phyloP scores from a whole-genome alignment of 2,329 filamentous ascomycete genomes.

The Tolypocladium pustulatum region DNA sequence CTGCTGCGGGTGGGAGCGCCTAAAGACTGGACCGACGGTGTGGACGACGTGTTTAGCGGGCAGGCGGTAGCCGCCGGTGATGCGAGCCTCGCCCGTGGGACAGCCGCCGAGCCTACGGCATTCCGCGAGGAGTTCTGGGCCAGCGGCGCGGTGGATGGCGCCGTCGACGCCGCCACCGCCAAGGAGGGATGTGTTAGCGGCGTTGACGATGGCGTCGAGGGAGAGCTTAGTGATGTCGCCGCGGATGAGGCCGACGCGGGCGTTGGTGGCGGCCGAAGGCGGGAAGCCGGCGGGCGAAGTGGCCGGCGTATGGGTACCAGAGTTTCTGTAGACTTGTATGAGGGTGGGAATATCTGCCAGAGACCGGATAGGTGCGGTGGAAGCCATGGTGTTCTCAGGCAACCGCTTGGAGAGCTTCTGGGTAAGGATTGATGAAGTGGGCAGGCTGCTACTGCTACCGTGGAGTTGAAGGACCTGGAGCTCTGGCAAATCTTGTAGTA shows the following conservation, averaged over 20 bases:
- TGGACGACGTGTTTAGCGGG: constrained; percentile 78
- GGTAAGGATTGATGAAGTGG: not conserved
- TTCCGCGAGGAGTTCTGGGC: constrained; percentile 55
- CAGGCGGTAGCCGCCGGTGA: constrained; percentile 67
- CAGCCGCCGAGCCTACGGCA: constrained; percentile 66
- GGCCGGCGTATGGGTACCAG: not conserved
- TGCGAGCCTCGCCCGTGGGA: constrained; percentile 67
- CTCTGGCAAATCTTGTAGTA: not conserved
- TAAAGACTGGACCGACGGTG: constrained; percentile 77
- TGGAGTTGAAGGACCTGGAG: no score
- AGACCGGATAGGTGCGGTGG: constrained; percentile 15
- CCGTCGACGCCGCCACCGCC: constrained; percentile 89
- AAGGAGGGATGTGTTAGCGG: constrained; percentile 67
- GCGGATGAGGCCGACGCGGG: constrained; percentile 58
- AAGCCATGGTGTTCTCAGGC: not conserved
- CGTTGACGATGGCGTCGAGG: constrained; percentile 84
- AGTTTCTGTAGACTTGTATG: constrained; percentile 48
- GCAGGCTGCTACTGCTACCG: not conserved
- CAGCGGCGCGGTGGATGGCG: constrained; percentile 78
- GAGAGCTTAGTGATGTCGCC: constrained; percentile 73
- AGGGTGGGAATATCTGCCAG: constrained; percentile 52
- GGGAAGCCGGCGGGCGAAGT: constrained; percentile 10
- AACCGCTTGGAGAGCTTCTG: not conserved
- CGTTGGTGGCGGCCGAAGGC: constrained; percentile 50
- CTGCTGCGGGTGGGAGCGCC: constrained; percentile 16